Percentiles rank a stretch among this genome's conserved stretches.
Evolutionary conservation across 73 alveolate genomes (phyloP).

Genomic region (Paramecium sonneborni): DNA sequence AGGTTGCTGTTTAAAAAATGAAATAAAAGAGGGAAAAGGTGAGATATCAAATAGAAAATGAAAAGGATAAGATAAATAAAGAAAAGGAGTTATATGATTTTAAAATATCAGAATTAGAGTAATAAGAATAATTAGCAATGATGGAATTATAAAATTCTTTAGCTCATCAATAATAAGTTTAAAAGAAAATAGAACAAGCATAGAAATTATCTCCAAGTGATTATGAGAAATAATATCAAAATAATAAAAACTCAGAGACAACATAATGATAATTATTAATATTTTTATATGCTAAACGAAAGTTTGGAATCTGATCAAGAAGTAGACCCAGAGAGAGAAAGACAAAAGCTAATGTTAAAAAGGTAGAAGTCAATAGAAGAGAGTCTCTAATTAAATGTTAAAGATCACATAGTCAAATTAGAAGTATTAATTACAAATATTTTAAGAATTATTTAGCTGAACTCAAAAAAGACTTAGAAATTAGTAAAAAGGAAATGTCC

Average conservation of each 20-base stretch:
- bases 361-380: conserved; percentile 41
- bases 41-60: neutral
- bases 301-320: conserved; percentile 52
- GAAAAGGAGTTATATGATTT: neutral
- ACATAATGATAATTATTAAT: neutral
- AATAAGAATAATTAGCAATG: neutral
- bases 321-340: conserved; percentile 41
- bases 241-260: neutral
- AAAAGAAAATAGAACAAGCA: neutral
- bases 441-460: neutral
- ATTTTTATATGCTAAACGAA: conserved; percentile 28
- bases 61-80: neutral
- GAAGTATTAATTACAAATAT: neutral
- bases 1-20: neutral
- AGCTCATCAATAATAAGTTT: neutral
- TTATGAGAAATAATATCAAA: conserved; percentile 3
- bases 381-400: conserved; percentile 38
- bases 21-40: neutral
- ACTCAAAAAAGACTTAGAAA: conserved; percentile 43
- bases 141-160: neutral
- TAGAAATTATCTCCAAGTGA: neutral
- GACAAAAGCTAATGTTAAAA: neutral
- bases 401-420: conserved; percentile 36
- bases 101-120: neutral
- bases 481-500: conserved; percentile 8